These are phyloP conservation scores for Silene latifolia DNA, from an alignment of 148 eudicot species.

Conservation along the genomic window DNA sequence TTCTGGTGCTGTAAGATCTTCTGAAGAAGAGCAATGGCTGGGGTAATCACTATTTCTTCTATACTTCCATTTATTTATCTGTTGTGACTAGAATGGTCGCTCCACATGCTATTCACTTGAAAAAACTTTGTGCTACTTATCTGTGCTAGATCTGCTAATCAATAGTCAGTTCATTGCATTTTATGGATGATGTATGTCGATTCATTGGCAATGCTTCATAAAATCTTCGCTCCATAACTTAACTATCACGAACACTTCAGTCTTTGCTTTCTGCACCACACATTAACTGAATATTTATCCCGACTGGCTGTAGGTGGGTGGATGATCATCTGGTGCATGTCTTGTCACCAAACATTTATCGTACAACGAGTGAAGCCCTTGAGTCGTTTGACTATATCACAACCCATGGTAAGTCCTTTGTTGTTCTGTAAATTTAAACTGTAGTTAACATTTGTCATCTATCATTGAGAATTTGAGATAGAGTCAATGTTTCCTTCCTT, in stretches of 20 bases:
- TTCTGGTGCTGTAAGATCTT: slow-evolving; percentile 21
- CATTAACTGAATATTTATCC: slow-evolving; percentile 10
- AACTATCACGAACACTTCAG: too few species aligned
- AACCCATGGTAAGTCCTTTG: slow-evolving; percentile 54
- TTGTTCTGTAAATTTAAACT: not conserved
- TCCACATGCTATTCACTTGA: too few species aligned
- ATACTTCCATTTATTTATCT: not conserved
- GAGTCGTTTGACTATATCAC: slow-evolving; percentile 94
- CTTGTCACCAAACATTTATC: slow-evolving; percentile 89
- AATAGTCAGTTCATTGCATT: not conserved
- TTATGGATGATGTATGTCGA: not conserved
- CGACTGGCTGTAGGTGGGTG: slow-evolving; percentile 70
- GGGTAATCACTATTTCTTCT: slow-evolving; percentile 35
- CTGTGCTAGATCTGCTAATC: slow-evolving; percentile 1
- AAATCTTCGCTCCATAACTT: too few species aligned
- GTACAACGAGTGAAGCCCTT: slow-evolving; percentile 74
- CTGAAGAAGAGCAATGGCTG: slow-evolving; percentile 80
- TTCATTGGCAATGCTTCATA: not conserved
- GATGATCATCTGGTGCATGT: slow-evolving; percentile 91
- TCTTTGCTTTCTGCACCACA: not conserved
- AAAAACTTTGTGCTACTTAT: too few species aligned
- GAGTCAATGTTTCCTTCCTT: not conserved
- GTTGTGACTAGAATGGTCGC: too few species aligned
- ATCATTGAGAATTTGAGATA: not conserved
- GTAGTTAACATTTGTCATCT: not conserved